phyloP scores from a whole-genome alignment of 495 filamentous ascomycete genomes.

The Hypomontagnella submonticulosa region DNA sequence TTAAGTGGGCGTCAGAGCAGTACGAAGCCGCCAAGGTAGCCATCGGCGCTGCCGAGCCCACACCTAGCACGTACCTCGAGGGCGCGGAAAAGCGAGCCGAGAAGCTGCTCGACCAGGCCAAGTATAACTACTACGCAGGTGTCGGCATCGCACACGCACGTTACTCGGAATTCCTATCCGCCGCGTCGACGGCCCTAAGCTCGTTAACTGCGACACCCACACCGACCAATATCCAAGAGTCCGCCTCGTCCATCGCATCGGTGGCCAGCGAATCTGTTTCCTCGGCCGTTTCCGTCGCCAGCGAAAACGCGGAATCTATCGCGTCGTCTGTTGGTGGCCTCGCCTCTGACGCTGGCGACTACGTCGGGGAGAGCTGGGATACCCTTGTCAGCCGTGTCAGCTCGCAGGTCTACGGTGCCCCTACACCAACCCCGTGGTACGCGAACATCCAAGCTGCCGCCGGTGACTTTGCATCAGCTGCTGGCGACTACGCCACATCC shows the following conservation, averaged over 20 bases:
- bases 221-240: constrained; percentile 56
- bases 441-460: constrained; percentile 54
- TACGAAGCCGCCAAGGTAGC: constrained; percentile 69
- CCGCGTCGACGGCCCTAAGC: constrained; percentile 70
- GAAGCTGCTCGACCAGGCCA: constrained; percentile 69
- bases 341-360: constrained; percentile 56
- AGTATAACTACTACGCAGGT: constrained; percentile 79
- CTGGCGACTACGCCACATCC: constrained; percentile 41
- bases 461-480: constrained; percentile 39
- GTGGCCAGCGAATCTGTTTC: constrained; percentile 48
- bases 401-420: constrained; percentile 77
- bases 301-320: constrained; percentile 43
- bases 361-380: constrained; percentile 69
- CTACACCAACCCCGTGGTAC: constrained; percentile 69
- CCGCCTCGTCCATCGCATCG: constrained; percentile 53
- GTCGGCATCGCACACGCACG: constrained; percentile 80
- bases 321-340: constrained; percentile 44
- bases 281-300: constrained; percentile 47
- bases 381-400: constrained; percentile 72
- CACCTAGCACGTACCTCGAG: constrained; percentile 60
- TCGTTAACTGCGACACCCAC: constrained; percentile 62
- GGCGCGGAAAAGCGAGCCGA: constrained; percentile 64
- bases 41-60: constrained; percentile 61
- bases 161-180: constrained; percentile 76
- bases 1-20: constrained; percentile 72